phyloP scores from a whole-genome alignment of 495 filamentous ascomycete genomes.

The Aspergillus mulundensis region DNA sequence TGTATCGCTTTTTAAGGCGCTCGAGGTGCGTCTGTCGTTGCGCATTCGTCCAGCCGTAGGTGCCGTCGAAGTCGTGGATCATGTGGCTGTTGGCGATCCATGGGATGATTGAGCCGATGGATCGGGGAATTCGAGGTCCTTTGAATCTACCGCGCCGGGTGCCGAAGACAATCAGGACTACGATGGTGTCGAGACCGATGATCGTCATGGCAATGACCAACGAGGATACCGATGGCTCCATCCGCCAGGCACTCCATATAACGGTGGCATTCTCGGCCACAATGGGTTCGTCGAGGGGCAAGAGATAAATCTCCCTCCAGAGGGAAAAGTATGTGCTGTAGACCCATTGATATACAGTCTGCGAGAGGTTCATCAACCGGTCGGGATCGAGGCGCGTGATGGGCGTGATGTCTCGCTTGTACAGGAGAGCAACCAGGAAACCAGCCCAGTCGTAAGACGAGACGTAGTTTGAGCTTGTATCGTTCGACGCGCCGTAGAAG shows the following conservation, averaged over 20 bases:
- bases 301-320: conserved; percentile 36
- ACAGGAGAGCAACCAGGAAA: conserved; percentile 37
- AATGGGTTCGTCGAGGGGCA: conserved; percentile 20
- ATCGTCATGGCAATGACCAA: conserved; percentile 31
- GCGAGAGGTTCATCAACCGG: conserved; percentile 26
- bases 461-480: conserved; percentile 24
- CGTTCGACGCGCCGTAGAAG: conserved; percentile 27
- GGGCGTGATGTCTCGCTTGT: conserved; percentile 26
- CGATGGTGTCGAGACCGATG: conserved; percentile 34
- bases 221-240: conserved; percentile 33
- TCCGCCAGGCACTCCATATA: conserved; percentile 33
- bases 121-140: conserved; percentile 37
- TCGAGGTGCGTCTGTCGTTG: conserved; percentile 29
- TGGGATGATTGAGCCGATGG: conserved; percentile 36
- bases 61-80: conserved; percentile 34
- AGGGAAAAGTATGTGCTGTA: conserved; percentile 41
- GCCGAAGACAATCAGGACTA: conserved; percentile 38
- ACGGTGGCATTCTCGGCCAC: conserved; percentile 28
- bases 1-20: conserved; percentile 32
- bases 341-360: conserved; percentile 39
- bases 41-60: conserved; percentile 30
- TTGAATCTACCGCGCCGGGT: conserved; percentile 37
- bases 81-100: conserved; percentile 41
- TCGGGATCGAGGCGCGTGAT: conserved; percentile 25
- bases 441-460: conserved; percentile 42